Evolutionary conservation across 805 yeast species (phyloP), one percentile per base, ranked within the genome.

Genomic region (Kluyveromyces dobzhanskii): DNA sequence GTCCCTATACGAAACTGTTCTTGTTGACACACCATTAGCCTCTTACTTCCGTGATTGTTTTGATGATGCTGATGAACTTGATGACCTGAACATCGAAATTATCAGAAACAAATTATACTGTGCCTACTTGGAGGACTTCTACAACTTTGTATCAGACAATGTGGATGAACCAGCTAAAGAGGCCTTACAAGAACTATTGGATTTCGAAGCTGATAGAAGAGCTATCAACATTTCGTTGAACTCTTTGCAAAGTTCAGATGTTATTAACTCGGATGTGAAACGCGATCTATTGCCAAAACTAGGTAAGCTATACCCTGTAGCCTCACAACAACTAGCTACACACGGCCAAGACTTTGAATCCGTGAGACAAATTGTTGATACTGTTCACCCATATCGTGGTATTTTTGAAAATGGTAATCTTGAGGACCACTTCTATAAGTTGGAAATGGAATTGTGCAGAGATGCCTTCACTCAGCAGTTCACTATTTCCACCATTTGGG

Each of bases 401-500:
- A 37, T 77, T 73, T 56, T 78, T 69, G 66, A 75, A 59, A 62
- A 63, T 35, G 70, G 69, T 19, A 82, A 78, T 44, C 65, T 94
- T 42, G 98, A 92, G 62, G 98, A 94, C 64, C 94, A 90, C 68
- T 87, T 92, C 57, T 92, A 92, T 62, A 79, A 78, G 51, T 69
- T 80, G 45, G 98, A 92, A 64, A 90, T 92, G 95, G 81, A 84
- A 51, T 70, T 84, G 44, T 88, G 96, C 65, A 83, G 79, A 55
- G 80, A 82, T 57, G 95, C 96, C 0, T 87, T 92, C 63, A 88
- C 98, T 25, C 98, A 92, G 65, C 97, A 90, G 62, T 92, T 92
- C 63, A 78, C 96, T 13, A 75, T 83, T 51, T 75, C 87, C 28
- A 82, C 95, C 2, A 71, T 92, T 41, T 92, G 96, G 92, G 95